Conservation (phyloP, 306 rosid genomes). For the Malus orientalis region DNA sequence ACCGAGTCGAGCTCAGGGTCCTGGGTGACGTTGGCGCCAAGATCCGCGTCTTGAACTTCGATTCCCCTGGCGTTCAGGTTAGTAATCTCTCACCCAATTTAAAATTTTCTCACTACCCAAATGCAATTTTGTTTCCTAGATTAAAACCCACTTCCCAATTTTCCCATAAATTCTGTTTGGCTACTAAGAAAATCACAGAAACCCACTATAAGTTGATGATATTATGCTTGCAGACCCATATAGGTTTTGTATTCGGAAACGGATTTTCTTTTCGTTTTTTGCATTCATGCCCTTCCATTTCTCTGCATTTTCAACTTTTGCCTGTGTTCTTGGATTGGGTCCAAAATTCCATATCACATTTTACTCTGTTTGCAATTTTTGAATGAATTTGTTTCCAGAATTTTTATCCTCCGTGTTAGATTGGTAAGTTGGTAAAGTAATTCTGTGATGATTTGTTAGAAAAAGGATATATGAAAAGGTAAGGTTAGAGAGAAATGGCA, state of each 20-base stretch:
- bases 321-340: neutral
- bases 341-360: neutral
- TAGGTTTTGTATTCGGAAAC: neutral
- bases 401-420: neutral
- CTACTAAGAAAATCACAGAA: neutral
- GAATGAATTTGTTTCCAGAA: neutral
- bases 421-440: neutral
- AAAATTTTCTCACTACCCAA: neutral
- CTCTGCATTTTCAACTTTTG: neutral
- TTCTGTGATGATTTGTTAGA: neutral
- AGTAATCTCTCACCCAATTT: neutral
- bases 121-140: neutral
- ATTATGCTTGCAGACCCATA: neutral
- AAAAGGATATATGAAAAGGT: neutral
- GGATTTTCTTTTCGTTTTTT: neutral
- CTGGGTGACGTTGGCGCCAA: slow-evolving; percentile 89
- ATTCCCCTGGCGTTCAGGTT: slow-evolving; percentile 89
- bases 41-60: slow-evolving; percentile 83
- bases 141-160: neutral
- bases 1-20: slow-evolving; percentile 78
- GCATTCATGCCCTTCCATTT: neutral
- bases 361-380: neutral
- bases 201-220: neutral
- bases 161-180: neutral
- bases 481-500: neutral